phyloP scores from a whole-genome alignment of 306 rosid genomes.

The Dryas alaskensis region DNA sequence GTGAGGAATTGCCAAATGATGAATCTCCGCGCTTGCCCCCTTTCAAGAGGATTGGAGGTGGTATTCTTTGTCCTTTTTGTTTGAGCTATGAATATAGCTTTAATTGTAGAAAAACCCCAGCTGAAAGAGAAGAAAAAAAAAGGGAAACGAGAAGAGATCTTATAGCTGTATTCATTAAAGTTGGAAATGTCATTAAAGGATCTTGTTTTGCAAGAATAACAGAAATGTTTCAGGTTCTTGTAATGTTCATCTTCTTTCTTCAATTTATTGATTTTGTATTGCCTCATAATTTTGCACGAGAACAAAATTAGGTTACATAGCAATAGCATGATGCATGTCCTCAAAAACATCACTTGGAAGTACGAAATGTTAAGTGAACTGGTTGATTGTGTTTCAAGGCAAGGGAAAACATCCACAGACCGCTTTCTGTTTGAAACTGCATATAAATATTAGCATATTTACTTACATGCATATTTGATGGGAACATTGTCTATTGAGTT shows the following conservation, averaged over 20 bases:
- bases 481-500: no score
- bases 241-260: neutral
- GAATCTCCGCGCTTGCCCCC: constrained; percentile 31
- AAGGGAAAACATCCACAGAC: neutral
- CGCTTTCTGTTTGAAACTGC: no score
- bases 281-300: neutral
- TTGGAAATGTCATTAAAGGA: constrained; percentile 25
- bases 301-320: neutral
- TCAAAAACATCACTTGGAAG: no score
- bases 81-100: constrained; percentile 37
- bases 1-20: constrained; percentile 26
- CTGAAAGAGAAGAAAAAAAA: constrained; percentile 2
- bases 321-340: neutral
- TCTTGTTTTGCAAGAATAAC: constrained; percentile 34
- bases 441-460: no score
- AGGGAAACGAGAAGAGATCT: constrained; percentile 20
- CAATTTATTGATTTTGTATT: neutral
- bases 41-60: constrained; percentile 27
- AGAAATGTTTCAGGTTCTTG: constrained; percentile 29
- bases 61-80: constrained; percentile 39
- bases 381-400: neutral
- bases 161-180: constrained; percentile 25
- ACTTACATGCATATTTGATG: no score
- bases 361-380: neutral
- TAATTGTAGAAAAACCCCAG: constrained; percentile 21